Evolutionary conservation across 257 asterid genomes (phyloP).

Genomic region (Ajuga chamaepitys): DNA sequence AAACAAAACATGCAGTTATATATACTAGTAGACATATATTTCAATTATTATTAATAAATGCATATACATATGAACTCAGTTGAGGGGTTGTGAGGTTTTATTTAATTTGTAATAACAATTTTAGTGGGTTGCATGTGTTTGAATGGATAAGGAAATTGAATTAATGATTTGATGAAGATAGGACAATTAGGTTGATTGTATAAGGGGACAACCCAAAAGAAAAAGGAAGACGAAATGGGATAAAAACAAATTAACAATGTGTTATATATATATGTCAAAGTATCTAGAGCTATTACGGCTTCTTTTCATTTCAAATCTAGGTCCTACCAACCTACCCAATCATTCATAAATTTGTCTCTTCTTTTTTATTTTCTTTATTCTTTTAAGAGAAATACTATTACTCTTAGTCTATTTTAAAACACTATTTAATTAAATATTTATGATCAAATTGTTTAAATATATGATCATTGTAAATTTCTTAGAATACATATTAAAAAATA

Average conservation of each 20-base stretch:
- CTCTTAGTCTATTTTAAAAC: too few species aligned
- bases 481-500: too few species aligned
- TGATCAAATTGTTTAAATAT: too few species aligned
- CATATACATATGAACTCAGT: too few species aligned
- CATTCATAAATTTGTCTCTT: background rate
- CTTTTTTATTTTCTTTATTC: background rate
- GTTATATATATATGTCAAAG: conserved; percentile 22
- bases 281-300: background rate
- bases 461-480: too few species aligned
- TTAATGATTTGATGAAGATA: conserved; percentile 6
- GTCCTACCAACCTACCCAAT: background rate
- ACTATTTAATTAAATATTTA: too few species aligned
- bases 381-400: background rate
- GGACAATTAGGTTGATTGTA: background rate
- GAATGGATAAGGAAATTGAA: conserved; percentile 29
- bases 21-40: too few species aligned
- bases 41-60: too few species aligned
- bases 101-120: background rate
- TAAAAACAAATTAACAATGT: conserved; percentile 10
- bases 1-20: too few species aligned
- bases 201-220: background rate
- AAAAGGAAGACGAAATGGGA: background rate
- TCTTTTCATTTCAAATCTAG: background rate
- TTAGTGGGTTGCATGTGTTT: background rate
- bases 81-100: background rate